These are phyloP conservation scores for Teunomyces cretensis DNA, from an alignment of 805 yeast species.

Conservation along the genomic window DNA sequence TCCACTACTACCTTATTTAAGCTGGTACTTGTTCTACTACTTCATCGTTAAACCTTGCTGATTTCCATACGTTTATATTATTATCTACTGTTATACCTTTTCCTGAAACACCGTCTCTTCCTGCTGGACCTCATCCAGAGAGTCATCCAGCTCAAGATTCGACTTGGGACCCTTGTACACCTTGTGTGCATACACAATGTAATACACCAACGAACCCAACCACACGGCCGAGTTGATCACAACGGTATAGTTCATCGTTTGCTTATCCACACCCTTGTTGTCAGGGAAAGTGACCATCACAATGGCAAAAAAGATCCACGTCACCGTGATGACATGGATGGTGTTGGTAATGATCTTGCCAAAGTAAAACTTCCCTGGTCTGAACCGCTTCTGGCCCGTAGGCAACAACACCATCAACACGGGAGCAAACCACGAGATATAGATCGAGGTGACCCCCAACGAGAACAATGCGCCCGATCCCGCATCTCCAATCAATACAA, in stretches of 20 bases:
- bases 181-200: constrained; percentile 50
- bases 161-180: constrained; percentile 55
- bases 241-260: constrained; percentile 67
- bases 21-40: no score
- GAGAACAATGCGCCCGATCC: constrained; percentile 62
- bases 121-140: not conserved
- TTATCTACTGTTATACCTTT: no score
- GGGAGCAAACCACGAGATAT: constrained; percentile 63
- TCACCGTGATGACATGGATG: constrained; percentile 46
- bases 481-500: constrained; percentile 58
- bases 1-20: no score
- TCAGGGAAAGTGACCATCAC: constrained; percentile 64
- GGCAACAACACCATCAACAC: constrained; percentile 49
- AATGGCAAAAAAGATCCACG: constrained; percentile 54
- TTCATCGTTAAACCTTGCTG: no score
- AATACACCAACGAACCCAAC: constrained; percentile 53
- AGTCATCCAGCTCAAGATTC: constrained; percentile 7
- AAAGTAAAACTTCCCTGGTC: constrained; percentile 66
- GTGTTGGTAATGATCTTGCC: constrained; percentile 49
- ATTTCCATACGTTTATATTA: no score
- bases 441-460: constrained; percentile 59
- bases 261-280: constrained; percentile 35
- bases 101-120: not conserved
- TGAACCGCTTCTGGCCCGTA: constrained; percentile 48
- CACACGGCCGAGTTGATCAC: constrained; percentile 64